These are phyloP conservation scores for Thelephora terrestris DNA, from an alignment of 1,284 basidiomycete genomes.

Conservation along the genomic window DNA sequence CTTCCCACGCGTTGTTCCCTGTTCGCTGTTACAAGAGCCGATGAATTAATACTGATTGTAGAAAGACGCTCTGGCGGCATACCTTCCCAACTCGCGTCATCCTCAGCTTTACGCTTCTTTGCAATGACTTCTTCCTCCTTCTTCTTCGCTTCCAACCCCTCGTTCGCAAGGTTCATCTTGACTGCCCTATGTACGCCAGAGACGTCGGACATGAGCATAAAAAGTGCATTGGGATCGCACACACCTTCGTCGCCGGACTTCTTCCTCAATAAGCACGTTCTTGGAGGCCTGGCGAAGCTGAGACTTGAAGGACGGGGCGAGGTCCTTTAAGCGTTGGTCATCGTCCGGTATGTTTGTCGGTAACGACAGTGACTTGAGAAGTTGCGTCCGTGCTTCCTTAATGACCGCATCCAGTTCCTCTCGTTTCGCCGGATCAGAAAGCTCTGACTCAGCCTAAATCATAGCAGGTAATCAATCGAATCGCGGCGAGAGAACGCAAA, in stretches of 20 bases:
- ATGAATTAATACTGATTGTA: not conserved
- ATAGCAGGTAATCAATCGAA: not conserved
- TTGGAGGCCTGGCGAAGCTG: slow-evolving; percentile 61
- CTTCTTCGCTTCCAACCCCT: slow-evolving; percentile 73
- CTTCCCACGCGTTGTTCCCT: slow-evolving; percentile 74
- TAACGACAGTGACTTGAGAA: slow-evolving; percentile 52
- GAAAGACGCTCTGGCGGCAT: slow-evolving; percentile 9
- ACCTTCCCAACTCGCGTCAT: slow-evolving; percentile 79
- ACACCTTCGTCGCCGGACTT: slow-evolving; percentile 67
- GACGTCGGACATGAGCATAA: slow-evolving; percentile 2
- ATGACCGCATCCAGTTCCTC: slow-evolving; percentile 72
- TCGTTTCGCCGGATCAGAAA: slow-evolving; percentile 63
- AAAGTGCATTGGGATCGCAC: slow-evolving; percentile 16
- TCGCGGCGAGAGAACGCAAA: not conserved
- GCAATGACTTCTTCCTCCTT: slow-evolving; percentile 71
- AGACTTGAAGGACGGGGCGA: slow-evolving; percentile 53
- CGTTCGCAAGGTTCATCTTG: slow-evolving; percentile 81
- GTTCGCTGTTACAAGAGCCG: slow-evolving; percentile 35
- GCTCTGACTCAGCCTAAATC: slow-evolving; percentile 67
- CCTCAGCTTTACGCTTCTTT: slow-evolving; percentile 73
- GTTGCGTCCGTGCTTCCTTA: slow-evolving; percentile 50
- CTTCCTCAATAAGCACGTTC: slow-evolving; percentile 73
- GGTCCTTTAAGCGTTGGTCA: slow-evolving; percentile 42
- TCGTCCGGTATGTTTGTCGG: slow-evolving; percentile 45
- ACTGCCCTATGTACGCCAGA: slow-evolving; percentile 43